Evolutionary conservation across 768 basidiomycete genomes (phyloP), one percentile per base, ranked within the genome.

Genomic region (Agrocybe praecox): DNA sequence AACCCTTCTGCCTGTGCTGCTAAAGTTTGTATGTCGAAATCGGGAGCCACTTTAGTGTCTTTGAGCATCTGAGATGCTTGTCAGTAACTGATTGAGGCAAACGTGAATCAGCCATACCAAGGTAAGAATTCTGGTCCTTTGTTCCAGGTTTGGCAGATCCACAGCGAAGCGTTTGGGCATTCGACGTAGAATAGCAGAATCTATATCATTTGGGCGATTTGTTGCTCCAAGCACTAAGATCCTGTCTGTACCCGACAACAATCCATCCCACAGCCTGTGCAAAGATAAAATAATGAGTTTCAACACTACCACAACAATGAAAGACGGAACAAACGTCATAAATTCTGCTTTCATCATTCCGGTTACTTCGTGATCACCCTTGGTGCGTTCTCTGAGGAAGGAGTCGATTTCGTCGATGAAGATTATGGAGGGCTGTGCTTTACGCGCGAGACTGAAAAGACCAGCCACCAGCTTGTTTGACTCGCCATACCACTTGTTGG

Each of bases 351-450:
- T 97, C 85, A 98, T 96, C 94, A 98, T 98, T 5, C 89, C 95
- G 33, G 95, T 98, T 50, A 94, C 96, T 66, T 99, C 97, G 69
- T 99, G 97, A 66, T 98, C 96, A 10, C 89, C 88, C 54, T 85
- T 83, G 23, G 87, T 86, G 58, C 97, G 80, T 69, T 96, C 92
- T 53, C 96, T 80, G 69, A 99, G 74, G 72, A 99, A 94, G 1
- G 92, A 93, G 66, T 99, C 96, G 62, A 99, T 98, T 74, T 98
- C 97, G 69, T 99, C 96, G 66, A 98, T 97, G 72, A 99, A 99
- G 62, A 99, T 96, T 68, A 99, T 98, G 56, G 88, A 84, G 0
- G 97, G 97, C 66, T 98, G 94, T 2, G 92, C 84, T 74, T 98
- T 98, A 49, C 87, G 79, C 22, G 97, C 97, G 19, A 99, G 85